These are phyloP conservation scores for Akanthomyces dipterigenus DNA, from an alignment of 2,329 filamentous ascomycete genomes.

Conservation along the genomic window DNA sequence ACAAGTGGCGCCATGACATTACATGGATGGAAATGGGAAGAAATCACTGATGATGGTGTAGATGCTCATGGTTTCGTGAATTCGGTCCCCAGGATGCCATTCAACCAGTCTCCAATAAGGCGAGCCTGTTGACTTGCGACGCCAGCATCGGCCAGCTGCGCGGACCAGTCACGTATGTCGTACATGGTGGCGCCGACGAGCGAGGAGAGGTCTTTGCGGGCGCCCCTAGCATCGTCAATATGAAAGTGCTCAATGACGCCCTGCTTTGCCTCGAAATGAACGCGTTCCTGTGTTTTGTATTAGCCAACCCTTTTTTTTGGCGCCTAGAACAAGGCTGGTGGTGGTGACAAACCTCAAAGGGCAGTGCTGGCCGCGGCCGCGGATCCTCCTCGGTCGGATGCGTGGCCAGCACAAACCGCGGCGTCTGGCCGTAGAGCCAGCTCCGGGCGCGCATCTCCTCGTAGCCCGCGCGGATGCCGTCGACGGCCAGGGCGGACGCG, in stretches of 20 bases:
- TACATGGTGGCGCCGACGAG: constrained; percentile 7
- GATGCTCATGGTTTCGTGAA: constrained; percentile 2
- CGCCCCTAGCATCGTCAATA: neutral
- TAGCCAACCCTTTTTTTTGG: neutral
- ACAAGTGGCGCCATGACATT: neutral
- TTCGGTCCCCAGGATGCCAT: constrained; percentile 2
- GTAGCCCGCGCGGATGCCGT: constrained; percentile 38
- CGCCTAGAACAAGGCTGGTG: too few species aligned
- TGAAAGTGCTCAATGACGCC: constrained; percentile 9
- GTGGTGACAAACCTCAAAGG: constrained; percentile 31
- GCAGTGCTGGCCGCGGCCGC: constrained; percentile 44
- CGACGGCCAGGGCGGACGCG: constrained; percentile 36
- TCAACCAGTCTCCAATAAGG: constrained; percentile 5
- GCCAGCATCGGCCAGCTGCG: constrained; percentile 2
- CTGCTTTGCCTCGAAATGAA: constrained; percentile 11
- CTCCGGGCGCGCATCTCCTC: constrained; percentile 45
- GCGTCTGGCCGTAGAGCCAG: constrained; percentile 84
- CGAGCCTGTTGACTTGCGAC: neutral
- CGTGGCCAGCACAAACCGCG: constrained; percentile 68
- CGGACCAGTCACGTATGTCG: constrained; percentile 9
- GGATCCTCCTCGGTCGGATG: constrained; percentile 53
- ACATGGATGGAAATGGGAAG: neutral
- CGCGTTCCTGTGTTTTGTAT: constrained; percentile 9
- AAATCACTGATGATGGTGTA: neutral
- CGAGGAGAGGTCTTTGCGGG: neutral